Evolutionary conservation across 441 rosid genomes (phyloP).

Genomic region (Pelargonium citronellum): DNA sequence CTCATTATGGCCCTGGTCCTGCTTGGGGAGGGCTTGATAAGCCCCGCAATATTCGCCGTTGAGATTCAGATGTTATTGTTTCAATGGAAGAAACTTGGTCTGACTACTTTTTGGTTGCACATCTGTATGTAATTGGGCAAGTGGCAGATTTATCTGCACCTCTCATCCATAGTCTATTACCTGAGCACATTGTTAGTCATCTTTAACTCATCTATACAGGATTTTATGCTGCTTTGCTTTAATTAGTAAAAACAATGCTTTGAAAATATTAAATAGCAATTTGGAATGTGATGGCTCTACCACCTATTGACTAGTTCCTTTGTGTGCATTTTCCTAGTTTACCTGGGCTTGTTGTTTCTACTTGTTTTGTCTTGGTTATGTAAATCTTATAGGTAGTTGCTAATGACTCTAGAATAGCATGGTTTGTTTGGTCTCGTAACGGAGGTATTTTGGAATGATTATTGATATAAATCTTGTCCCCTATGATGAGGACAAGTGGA

Average conservation of each 20-base stretch:
- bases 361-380: constrained; percentile 4
- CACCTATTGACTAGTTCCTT: constrained; percentile 16
- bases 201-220: constrained; percentile 29
- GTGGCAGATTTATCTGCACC: constrained; percentile 36
- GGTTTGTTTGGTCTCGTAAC: background rate
- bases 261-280: constrained; percentile 19
- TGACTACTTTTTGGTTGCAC: constrained; percentile 19
- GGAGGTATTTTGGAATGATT: constrained; percentile 14
- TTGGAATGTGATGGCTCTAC: constrained; percentile 18
- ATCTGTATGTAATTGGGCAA: constrained; percentile 23
- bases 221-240: constrained; percentile 26
- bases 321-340: constrained; percentile 1
- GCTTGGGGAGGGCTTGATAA: constrained; percentile 59
- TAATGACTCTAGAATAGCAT: constrained; percentile 14
- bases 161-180: constrained; percentile 33
- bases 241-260: constrained; percentile 21
- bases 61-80: constrained; percentile 27
- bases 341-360: constrained; percentile 6
- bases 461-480: background rate
- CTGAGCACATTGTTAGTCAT: constrained; percentile 37
- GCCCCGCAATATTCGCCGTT: constrained; percentile 55
- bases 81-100: constrained; percentile 25
- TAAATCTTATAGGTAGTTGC: constrained; percentile 9
- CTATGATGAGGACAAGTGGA: background rate
- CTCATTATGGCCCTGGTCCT: constrained; percentile 59